These are phyloP conservation scores for Phtheirospermum japonicum DNA, from an alignment of 257 asterid species.

Conservation along the genomic window DNA sequence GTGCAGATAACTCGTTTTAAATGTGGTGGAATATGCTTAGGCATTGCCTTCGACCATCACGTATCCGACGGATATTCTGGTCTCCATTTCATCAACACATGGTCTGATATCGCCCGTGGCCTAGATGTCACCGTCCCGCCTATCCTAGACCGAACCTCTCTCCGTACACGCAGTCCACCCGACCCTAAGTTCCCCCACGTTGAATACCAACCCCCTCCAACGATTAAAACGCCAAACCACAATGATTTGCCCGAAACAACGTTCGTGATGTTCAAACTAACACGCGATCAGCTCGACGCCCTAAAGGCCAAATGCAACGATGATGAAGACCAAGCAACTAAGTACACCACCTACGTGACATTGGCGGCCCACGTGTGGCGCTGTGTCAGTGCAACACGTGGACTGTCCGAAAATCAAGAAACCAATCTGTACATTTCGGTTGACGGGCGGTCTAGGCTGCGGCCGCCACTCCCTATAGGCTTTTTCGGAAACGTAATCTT, in stretches of 20 bases:
- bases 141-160: constrained; percentile 58
- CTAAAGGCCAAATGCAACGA: constrained; percentile 54
- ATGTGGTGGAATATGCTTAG: no score
- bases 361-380: constrained; percentile 68
- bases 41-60: no score
- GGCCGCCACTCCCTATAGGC: constrained; percentile 47
- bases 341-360: constrained; percentile 57
- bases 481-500: constrained; percentile 81
- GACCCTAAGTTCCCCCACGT: constrained; percentile 57
- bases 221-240: not conserved
- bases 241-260: not conserved
- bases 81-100: constrained; percentile 67
- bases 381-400: constrained; percentile 50
- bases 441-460: constrained; percentile 58
- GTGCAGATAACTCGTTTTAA: no score
- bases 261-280: constrained; percentile 48
- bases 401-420: constrained; percentile 48
- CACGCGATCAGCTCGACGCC: constrained; percentile 48
- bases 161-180: constrained; percentile 58
- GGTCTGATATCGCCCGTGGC: constrained; percentile 68
- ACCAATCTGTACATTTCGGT: constrained; percentile 51
- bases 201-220: constrained; percentile 59
- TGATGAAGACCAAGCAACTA: constrained; percentile 13
- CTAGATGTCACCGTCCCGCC: constrained; percentile 47
- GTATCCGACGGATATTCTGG: no score